Conservation (phyloP, 179 eudicot species). For the Carnegiea gigantea region DNA sequence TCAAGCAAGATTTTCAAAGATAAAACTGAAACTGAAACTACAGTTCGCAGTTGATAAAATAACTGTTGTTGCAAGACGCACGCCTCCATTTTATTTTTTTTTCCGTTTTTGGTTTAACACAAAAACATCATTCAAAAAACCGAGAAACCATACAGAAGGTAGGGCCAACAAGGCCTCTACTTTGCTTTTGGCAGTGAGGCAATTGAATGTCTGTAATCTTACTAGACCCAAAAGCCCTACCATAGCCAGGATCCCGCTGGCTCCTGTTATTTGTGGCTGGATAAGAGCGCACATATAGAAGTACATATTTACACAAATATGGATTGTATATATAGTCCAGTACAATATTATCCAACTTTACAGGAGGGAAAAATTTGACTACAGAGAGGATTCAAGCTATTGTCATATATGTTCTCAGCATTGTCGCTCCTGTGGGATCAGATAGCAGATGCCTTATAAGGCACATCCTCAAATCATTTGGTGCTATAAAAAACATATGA, state of each 20-base stretch:
- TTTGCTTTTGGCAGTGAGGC: background rate
- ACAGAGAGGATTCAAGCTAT: constrained; percentile 11
- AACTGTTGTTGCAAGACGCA: no score
- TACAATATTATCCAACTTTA: background rate
- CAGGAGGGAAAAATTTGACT: background rate
- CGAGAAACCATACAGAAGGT: background rate
- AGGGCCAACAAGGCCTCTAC: background rate
- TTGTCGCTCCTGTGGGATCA: constrained; percentile 86
- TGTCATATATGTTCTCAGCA: constrained; percentile 78
- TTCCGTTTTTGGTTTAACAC: no score
- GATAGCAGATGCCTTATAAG: constrained; percentile 82
- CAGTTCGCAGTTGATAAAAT: no score
- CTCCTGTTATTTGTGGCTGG: background rate
- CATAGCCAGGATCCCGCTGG: background rate
- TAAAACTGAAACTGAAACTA: no score
- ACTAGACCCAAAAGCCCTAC: background rate
- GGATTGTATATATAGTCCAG: constrained; percentile 6
- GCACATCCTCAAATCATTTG: constrained; percentile 71
- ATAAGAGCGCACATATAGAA: background rate
- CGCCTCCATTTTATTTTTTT: no score
- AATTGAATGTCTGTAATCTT: background rate
- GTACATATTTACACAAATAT: constrained; percentile 11
- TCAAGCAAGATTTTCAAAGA: no score
- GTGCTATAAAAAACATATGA: constrained; percentile 89
- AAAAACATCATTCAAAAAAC: background rate